Evolutionary conservation across 495 filamentous ascomycete species (phyloP), one percentile per base, ranked within the genome.

Genomic region (Aspergillus bridgeri): DNA sequence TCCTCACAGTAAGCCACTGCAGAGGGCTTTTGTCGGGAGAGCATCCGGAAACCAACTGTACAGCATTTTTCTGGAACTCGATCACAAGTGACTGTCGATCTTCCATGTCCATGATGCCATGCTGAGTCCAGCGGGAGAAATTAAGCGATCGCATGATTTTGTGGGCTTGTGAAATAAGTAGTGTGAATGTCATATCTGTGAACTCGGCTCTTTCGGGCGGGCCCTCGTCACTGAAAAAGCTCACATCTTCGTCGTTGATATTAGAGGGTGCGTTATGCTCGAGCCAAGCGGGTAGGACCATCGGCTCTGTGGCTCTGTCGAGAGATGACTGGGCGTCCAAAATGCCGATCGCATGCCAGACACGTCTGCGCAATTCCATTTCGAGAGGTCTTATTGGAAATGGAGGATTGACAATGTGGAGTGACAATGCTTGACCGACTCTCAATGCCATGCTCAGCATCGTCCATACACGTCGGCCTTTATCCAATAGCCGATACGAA

Each of bases 391-490:
- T 60, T 13, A 76, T 60, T 2, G 63, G 50, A 19, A 75, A 75
- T 15, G 73, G 68, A 2, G 73, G 70, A 4, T 67, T 60, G 3
- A 62, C 38, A 17, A 71, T 74, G 56, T 91, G 86, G 25, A 90
- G 78, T 19, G 81, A 86, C 19, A 89, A 69, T 8, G 85, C 81
- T 65, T 89, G 86, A 1, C 81, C 86, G 23, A 89, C 82, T 49
- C 88, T 80, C 3, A 90, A 79, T 1, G 82, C 85, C 48, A 91
- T 80, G 21, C 84, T 83, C 3, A 86, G 79, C 63, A 90, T 75
- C 48, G 81, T 84, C 81, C 81, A 84, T 19, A 69, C 65, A 50
- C 72, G 66, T 53, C 72, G 65, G 53, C 64, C 69, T 58, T 69
- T 67, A 24, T 74, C 65, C 73, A 80, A 62, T 51, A 69, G 58